phyloP scores from a whole-genome alignment of 2,329 filamentous ascomycete genomes.

The Bimuria novae-zelandiae region DNA sequence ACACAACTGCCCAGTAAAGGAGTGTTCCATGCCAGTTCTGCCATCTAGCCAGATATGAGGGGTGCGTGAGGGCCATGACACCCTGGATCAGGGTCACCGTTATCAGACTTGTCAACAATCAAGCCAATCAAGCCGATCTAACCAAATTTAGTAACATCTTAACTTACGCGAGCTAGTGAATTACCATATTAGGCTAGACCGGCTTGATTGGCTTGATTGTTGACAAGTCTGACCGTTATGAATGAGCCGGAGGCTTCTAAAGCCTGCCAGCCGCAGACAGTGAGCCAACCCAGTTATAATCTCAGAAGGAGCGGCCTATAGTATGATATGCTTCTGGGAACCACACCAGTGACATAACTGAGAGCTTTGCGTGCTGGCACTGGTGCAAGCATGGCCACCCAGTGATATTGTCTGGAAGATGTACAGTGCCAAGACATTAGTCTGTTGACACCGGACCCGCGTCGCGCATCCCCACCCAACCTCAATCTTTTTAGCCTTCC shows the following conservation, averaged over 20 bases:
- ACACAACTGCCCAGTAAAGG: constrained; percentile 43
- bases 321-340: neutral
- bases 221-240: no score
- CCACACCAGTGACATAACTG: constrained; percentile 12
- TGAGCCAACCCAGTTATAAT: constrained; percentile 43
- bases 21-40: constrained; percentile 55
- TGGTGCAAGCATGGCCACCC: constrained; percentile 46
- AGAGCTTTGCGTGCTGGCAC: constrained; percentile 6
- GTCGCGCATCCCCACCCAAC: no score
- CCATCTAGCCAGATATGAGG: constrained; percentile 27
- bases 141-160: no score
- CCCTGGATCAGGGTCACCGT: constrained; percentile 25
- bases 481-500: no score
- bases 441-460: no score
- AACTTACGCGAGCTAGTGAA: no score
- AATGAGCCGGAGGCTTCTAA: constrained; percentile 23
- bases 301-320: neutral
- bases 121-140: no score
- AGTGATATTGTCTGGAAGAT: constrained; percentile 29
- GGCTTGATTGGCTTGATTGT: no score
- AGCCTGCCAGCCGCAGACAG: constrained; percentile 45
- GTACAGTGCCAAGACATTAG: no score
- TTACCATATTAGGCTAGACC: no score
- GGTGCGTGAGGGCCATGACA: constrained; percentile 37
- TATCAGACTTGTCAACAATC: no score